Evolutionary conservation across 176 grass and related monocot species (phyloP).

Genomic region (Oryza rufipogon): DNA sequence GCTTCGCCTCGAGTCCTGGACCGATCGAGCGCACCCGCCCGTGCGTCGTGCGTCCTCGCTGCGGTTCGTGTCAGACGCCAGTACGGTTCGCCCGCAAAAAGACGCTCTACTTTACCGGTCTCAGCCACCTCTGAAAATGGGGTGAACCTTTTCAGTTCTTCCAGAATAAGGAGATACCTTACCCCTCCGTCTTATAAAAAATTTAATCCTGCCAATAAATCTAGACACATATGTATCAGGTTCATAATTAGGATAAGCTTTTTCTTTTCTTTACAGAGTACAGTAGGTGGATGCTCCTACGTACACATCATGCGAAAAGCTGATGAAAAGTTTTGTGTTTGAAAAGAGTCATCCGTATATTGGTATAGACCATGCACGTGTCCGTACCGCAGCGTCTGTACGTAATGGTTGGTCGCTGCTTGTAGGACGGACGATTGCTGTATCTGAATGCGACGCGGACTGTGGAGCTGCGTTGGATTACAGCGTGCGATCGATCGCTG

Average conservation of each 20-base stretch:
- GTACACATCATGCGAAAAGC: too few species aligned
- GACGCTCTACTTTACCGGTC: neutral
- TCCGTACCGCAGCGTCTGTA: neutral
- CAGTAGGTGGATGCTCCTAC: too few species aligned
- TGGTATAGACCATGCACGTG: neutral
- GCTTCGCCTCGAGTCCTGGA: neutral
- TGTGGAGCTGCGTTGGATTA: conserved; percentile 6
- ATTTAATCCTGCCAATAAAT: too few species aligned
- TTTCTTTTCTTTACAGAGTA: too few species aligned
- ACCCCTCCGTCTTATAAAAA: too few species aligned
- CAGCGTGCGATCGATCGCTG: neutral
- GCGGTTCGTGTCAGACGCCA: conserved; percentile 1
- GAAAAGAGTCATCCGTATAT: neutral
- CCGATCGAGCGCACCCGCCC: neutral
- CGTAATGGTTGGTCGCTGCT: neutral
- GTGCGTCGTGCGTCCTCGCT: neutral
- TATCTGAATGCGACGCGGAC: neutral
- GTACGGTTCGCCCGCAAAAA: neutral
- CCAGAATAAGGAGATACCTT: too few species aligned
- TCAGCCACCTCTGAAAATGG: neutral
- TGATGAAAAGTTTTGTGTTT: too few species aligned
- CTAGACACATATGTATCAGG: too few species aligned
- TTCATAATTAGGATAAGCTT: too few species aligned
- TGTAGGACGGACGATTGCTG: neutral
- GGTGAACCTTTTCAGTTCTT: neutral